Evolutionary conservation across 2,329 filamentous ascomycete species (phyloP).

Genomic region (Raffaelea albimanens): DNA sequence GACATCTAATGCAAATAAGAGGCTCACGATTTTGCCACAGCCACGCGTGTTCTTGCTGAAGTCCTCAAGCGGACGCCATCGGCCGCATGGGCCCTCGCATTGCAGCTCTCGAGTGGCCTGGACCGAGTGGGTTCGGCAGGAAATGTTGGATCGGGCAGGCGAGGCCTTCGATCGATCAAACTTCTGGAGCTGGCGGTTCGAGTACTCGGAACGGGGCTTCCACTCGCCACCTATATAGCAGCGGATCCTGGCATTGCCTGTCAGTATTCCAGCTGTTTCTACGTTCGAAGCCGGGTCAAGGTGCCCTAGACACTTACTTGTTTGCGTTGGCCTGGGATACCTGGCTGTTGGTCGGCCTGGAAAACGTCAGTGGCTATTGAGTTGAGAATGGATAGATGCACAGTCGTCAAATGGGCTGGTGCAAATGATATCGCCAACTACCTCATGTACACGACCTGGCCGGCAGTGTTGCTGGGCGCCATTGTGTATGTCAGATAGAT

Average conservation of each 20-base stretch:
- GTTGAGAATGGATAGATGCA: too few relatives aligned
- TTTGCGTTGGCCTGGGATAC: too few relatives aligned
- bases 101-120: slow-evolving; percentile 11
- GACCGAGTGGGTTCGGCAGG: slow-evolving; percentile 19
- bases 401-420: too few relatives aligned
- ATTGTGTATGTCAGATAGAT: too few relatives aligned
- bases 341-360: too few relatives aligned
- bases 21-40: slow-evolving; percentile 20
- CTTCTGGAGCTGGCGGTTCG: slow-evolving; percentile 19
- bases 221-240: slow-evolving; percentile 22
- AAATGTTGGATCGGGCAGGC: slow-evolving; percentile 15
- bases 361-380: too few relatives aligned
- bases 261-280: too few relatives aligned
- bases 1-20: not conserved
- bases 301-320: too few relatives aligned
- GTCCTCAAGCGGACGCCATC: slow-evolving; percentile 14
- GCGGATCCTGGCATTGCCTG: slow-evolving; percentile 16
- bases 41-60: slow-evolving; percentile 26
- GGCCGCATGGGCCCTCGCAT: slow-evolving; percentile 23
- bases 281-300: too few relatives aligned
- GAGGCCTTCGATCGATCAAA: slow-evolving; percentile 14
- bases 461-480: too few relatives aligned
- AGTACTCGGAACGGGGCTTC: slow-evolving; percentile 18
- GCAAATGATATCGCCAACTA: too few relatives aligned
- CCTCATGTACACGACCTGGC: too few relatives aligned